Evolutionary conservation across 331 rosid genomes (phyloP), one percentile per base, ranked within the genome.

Genomic region (Malus hybrid): DNA sequence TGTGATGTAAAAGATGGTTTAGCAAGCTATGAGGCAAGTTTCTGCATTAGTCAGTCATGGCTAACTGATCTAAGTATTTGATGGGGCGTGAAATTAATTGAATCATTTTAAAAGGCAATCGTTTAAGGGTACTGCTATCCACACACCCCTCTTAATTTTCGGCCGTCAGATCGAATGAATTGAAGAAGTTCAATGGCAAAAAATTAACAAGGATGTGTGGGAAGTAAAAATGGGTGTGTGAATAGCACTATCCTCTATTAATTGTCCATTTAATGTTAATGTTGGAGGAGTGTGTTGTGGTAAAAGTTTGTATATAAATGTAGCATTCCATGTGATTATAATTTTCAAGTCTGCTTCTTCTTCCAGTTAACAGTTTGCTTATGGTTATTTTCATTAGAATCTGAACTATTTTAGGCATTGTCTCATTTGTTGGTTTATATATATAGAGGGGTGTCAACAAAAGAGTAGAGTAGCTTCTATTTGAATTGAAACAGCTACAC

Each of bases 11-110:
- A 86, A 82, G 88, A 79, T 76, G 87, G 81, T 80, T 87, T 93
- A 74, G 87, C 97, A 64, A 93, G 97, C 89, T 93, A 91, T 14
- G 98, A 91, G 93, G 98, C 76, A 78, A 76, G 84, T 79, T 61
- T 83, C 75, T 44, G 66, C 76, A 76, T 4, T 54, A n/a, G 54
- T 15, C 5, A 67, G 9, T 76, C 75, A 54, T 16, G 18, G 13
- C 48, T 56, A 52, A 69, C 19, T 32, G 57, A 60, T 72, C 60
- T 9, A 7, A 31, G 44, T 64, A 64, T 29, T 27, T 27, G 31
- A 27, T 24, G 34, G 18, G n/a, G 36, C 14, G 67, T 28, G 18
- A 29, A 28, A 62, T 62, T 62, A 12, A 5, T 28, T 27, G 36
- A 62, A 8, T 28, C 16, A 28, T 70, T 16, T 16, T 16, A 70